Base-by-base conservation (phyloP, 257 asterid species). In the Petrea volubilis region DNA sequence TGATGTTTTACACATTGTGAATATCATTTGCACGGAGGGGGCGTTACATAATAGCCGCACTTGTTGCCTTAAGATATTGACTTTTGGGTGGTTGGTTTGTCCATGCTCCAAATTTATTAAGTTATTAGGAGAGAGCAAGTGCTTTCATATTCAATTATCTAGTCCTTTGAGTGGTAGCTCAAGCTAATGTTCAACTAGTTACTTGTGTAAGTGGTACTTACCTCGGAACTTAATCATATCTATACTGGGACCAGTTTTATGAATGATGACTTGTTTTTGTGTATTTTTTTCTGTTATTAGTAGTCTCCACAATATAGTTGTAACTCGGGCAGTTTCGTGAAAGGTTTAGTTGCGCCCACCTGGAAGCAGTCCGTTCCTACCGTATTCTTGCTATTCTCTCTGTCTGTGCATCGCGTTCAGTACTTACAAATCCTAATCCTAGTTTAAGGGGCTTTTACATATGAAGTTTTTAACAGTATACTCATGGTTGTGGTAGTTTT, bases 31-130 rank as follows among this genome's bases (percentile, higher is more conserved):
- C 17, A 1, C 3, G 34, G 31, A 29, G 3, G 41, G 34, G 57
- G 56, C 44, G 25, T 10, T 56, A 46, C 53, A 11, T 61, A 15
- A 3, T 70, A 15, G 17, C 24, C 13, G 1, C 18, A 12, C 25
- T 64, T 25, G 58, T 20, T 27, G 59, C 60, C 68, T 21, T 24
- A 44, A 29, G 72, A 27, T 68, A 49, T 57, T 25, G 58, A 25
- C 34, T 34, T 23, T 55, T 21, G 13, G n/a, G 23, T 38, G 24
- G 56, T 73, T 52, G 38, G 25, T 29, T 53, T 9, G 20, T 52
- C 17, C 5, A 20, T 20, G 60, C 2, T 2, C 46, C 29, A 18
- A 20, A 27, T 15, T 61, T 21, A 13, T n/a, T 11, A n/a, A 10
- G 17, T 21, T 43, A 41, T 27, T 44, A 12, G 20, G 40, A 25